phyloP scores from a whole-genome alignment of 1,284 basidiomycete species.

The Blastosporella zonata region DNA sequence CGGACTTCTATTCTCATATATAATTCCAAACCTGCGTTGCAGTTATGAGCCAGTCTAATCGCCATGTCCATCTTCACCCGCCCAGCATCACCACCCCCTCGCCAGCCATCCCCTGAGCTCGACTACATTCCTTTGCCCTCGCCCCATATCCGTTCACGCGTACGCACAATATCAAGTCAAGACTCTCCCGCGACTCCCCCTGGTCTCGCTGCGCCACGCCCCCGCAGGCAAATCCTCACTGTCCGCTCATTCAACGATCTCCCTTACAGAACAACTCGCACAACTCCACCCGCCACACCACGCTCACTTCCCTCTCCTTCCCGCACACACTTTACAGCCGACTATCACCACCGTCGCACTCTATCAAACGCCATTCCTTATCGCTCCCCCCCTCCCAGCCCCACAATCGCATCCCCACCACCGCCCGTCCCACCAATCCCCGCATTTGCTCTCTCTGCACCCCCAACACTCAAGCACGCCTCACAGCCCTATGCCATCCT shows the following conservation, averaged over 20 bases:
- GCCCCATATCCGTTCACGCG: slow-evolving; percentile 28
- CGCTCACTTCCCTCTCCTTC: slow-evolving; percentile 23
- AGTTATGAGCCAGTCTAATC: not conserved
- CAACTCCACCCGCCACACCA: slow-evolving; percentile 19
- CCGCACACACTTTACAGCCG: slow-evolving; percentile 18
- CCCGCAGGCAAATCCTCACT: slow-evolving; percentile 15
- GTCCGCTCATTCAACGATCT: slow-evolving; percentile 26
- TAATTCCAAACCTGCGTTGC: not conserved
- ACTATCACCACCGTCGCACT: slow-evolving; percentile 27
- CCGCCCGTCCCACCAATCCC: slow-evolving; percentile 39
- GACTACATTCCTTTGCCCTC: slow-evolving; percentile 34
- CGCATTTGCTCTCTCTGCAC: slow-evolving; percentile 26
- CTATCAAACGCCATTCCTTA: slow-evolving; percentile 33
- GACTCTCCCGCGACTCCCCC: slow-evolving; percentile 25
- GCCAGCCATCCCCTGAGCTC: slow-evolving; percentile 38
- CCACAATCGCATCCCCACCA: slow-evolving; percentile 28
- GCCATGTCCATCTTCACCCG: slow-evolving; percentile 33
- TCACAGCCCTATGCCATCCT: slow-evolving; percentile 21
- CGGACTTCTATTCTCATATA: slow-evolving; percentile 3
- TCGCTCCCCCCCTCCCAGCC: slow-evolving; percentile 33
- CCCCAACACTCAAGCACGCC: slow-evolving; percentile 27
- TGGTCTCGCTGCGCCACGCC: slow-evolving; percentile 9
- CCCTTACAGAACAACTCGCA: slow-evolving; percentile 9
- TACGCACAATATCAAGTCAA: slow-evolving; percentile 27
- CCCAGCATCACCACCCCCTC: slow-evolving; percentile 43